Evolutionary conservation across 2,329 filamentous ascomycete species (phyloP), one percentile per base, ranked within the genome.

Genomic region (Tolypocladium ovalisporum): DNA sequence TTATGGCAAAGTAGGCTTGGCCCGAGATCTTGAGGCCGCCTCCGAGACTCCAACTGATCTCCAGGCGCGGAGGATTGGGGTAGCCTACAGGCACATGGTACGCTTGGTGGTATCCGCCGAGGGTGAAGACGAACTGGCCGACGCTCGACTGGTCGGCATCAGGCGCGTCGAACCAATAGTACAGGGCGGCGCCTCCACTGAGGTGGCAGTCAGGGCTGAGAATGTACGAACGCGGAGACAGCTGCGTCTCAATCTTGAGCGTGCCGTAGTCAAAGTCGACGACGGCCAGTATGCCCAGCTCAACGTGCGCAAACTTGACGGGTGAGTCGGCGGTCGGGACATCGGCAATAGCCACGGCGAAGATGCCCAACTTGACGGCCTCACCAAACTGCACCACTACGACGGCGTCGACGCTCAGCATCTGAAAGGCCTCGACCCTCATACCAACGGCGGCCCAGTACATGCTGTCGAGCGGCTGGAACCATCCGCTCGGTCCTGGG

Each of bases 1-100:
- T 78, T 34, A 79, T 71, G 35, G 75, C 75, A 54, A 76, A 77
- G 63, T 76, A 78, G 0, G 74, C 71, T 56, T 76, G 58, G 1
- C 75, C 75, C 4, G 59, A 59, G 52, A 79, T 70, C 1, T 54
- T 65, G 29, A 78, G 59, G 0, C 56, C 59, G 9, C 57, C 56
- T 22, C 66, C 66, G 13, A 73, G 58, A 2, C 56, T 54, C 71
- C 73, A 77, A 56, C 59, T 64, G 55, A 77, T 75, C 9, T 64
- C 69, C 0, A 78, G 63, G 1, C 75, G 68, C 5, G 67, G 64
- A 0, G 73, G 72, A 2, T 63, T 64, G 0, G 76, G 75, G 52
- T 72, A 79, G 6, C 67, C 61, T 0, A 54, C 19, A 0, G 75
- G 75, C 0, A 59, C 42, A 1, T 54, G 53, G 61, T 68, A 79